Conservation (phyloP, 768 basidiomycete species). For the Boletus eberwhitei region DNA sequence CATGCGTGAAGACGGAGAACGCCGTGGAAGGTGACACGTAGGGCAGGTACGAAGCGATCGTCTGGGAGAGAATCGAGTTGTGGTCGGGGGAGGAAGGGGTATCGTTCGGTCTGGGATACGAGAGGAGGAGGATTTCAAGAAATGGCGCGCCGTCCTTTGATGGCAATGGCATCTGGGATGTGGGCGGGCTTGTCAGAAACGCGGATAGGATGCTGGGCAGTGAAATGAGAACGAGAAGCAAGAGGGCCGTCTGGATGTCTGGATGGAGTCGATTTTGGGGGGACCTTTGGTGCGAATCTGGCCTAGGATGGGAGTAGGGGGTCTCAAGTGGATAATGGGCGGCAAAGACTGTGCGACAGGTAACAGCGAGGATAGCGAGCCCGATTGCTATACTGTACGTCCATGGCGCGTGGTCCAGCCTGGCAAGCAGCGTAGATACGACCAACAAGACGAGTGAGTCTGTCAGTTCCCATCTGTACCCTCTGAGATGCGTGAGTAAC, state of each 20-base stretch:
- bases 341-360: constrained; percentile 5
- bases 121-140: constrained; percentile 40
- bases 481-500: constrained; percentile 5
- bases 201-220: constrained; percentile 1
- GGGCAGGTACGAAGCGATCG: constrained; percentile 38
- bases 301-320: background rate
- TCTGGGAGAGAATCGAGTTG: constrained; percentile 32
- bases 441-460: constrained; percentile 12
- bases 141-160: constrained; percentile 25
- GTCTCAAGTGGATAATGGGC: background rate
- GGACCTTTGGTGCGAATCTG: background rate
- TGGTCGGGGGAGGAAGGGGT: constrained; percentile 13
- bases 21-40: constrained; percentile 26
- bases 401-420: constrained; percentile 39
- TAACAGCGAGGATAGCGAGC: constrained; percentile 20
- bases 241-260: constrained; percentile 19
- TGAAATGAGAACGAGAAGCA: constrained; percentile 15
- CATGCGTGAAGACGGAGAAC: constrained; percentile 41
- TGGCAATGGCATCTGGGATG: constrained; percentile 13
- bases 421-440: constrained; percentile 12
- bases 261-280: constrained; percentile 6
- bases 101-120: constrained; percentile 38
- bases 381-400: constrained; percentile 34
- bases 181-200: background rate
- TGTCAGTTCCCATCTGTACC: constrained; percentile 13